Evolutionary conservation across 1,284 basidiomycete genomes (phyloP).

Genomic region (Puccinia novopanici): DNA sequence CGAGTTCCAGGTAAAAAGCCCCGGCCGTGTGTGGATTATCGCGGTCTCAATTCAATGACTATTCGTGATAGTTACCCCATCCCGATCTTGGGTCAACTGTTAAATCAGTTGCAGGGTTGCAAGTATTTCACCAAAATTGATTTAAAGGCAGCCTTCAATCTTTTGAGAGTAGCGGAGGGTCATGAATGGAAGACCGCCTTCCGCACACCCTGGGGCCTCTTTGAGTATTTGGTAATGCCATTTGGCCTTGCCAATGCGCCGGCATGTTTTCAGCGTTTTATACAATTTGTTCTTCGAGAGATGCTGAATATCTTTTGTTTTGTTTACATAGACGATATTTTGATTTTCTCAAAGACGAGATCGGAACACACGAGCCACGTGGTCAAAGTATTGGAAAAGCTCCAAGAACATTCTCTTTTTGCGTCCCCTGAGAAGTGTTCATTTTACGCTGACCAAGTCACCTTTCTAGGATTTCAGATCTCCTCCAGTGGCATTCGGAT

Average conservation of each 20-base stretch:
- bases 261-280: slow-evolving; percentile 34
- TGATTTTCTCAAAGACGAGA: slow-evolving; percentile 6
- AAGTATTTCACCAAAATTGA: slow-evolving; percentile 17
- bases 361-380: slow-evolving; percentile 1
- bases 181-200: too few relatives aligned
- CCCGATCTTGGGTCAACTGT: not conserved
- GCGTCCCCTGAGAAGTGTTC: slow-evolving; percentile 10
- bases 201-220: too few relatives aligned
- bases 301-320: slow-evolving; percentile 3
- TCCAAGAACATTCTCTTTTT: not conserved
- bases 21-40: too few relatives aligned
- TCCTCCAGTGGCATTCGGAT: slow-evolving; percentile 4
- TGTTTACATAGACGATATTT: slow-evolving; percentile 42
- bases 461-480: slow-evolving; percentile 26
- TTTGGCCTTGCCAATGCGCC: slow-evolving; percentile 21
- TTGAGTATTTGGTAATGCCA: too few relatives aligned
- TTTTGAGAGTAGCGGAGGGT: too few relatives aligned
- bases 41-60: too few relatives aligned
- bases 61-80: slow-evolving; percentile 18
- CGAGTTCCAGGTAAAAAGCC: too few relatives aligned
- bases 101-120: not conserved
- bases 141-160: slow-evolving; percentile 24
- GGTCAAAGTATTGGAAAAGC: not conserved
- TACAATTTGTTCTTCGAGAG: slow-evolving; percentile 7
- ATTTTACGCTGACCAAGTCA: not conserved